A percentile compares a stretch with the other conserved stretches of the same genome.
These are phyloP conservation scores for Berkeleyomyces rouxiae DNA, from an alignment of 2,329 filamentous ascomycete species.

Conservation along the genomic window DNA sequence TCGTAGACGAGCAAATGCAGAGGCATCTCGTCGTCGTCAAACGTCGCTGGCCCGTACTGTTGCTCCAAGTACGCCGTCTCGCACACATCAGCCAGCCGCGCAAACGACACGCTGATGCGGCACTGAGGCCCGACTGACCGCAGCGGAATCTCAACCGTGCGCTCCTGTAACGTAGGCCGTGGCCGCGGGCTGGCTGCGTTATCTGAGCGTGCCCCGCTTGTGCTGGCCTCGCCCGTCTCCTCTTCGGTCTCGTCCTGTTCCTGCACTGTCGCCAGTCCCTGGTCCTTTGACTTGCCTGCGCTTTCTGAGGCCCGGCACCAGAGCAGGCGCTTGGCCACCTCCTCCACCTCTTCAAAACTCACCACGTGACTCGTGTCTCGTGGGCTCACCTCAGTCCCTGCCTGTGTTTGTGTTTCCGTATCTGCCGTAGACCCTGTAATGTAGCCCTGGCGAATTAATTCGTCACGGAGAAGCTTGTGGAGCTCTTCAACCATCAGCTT, in stretches of 20 bases:
- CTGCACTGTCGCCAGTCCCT: slow-evolving; percentile 34
- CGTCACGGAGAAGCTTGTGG: slow-evolving; percentile 42
- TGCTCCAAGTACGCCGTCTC: slow-evolving; percentile 58
- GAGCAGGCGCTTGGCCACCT: slow-evolving; percentile 54
- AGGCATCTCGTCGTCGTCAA: slow-evolving; percentile 78
- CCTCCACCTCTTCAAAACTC: slow-evolving; percentile 67
- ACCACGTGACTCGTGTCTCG: slow-evolving; percentile 25
- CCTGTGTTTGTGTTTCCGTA: slow-evolving; percentile 11
- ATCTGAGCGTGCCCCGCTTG: slow-evolving; percentile 16
- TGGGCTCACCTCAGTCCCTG: slow-evolving; percentile 14
- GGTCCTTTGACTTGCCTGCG: slow-evolving; percentile 14
- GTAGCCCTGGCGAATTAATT: slow-evolving; percentile 18
- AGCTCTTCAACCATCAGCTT: slow-evolving; percentile 55
- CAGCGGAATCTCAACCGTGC: slow-evolving; percentile 27
- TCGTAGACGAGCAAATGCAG: slow-evolving; percentile 62
- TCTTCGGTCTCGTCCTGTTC: slow-evolving; percentile 39
- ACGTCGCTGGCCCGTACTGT: slow-evolving; percentile 32
- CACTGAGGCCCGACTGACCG: slow-evolving; percentile 32
- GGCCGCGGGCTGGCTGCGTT: background rate
- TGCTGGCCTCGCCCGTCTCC: background rate
- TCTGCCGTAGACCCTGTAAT: slow-evolving; percentile 16
- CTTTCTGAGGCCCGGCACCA: slow-evolving; percentile 46
- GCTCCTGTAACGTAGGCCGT: background rate
- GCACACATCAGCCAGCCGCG: slow-evolving; percentile 53
- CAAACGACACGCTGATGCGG: slow-evolving; percentile 50